Evolutionary conservation across 805 yeast species (phyloP), one percentile per base, ranked within the genome.

Genomic region (Brettanomyces custersianus): DNA sequence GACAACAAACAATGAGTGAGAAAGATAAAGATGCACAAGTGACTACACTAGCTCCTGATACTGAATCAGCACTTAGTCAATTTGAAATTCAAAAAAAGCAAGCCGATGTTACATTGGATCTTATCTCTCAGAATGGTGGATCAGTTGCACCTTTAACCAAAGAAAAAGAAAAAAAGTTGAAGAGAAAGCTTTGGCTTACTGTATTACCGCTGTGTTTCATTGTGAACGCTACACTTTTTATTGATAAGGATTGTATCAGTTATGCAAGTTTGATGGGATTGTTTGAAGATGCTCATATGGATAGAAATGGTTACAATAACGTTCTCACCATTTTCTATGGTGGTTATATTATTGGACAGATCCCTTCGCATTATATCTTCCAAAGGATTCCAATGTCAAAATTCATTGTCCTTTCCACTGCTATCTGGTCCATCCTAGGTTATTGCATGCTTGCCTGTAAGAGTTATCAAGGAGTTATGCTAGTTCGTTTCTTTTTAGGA

Each of bases 221-320:
- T 12, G 60, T 69, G 19, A 62, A 68, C 48, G 44, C 64, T 38
- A 43, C 66, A n/a, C 51, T 70, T 36, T 71, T 65, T 45, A 62
- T 70, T 49, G 78, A 72, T 49, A 73, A 73, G 43, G 72, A 71
- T 3, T 65, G 74, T 3, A 44, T 71, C 30, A 62, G 72, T 0
- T 73, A 68, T 44, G 62, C 70, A 12, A 58, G 74, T 1, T 59
- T 71, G 33, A 57, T 71, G 35, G 74, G 68, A 0, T 52, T 72
- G 18, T 68, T 57, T 47, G 62, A 59, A 12, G 74, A 66, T 39
- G 66, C 70, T 10, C 59, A 63, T 3, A 47, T 73, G 17, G 54
- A 56, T 16, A 65, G 63, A 40, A 44, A 55, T 36, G 58, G 59
- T 30, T 72, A 68, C 47, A 65, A 66, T 45, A 63, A 68, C 41